Conservation (phyloP, 306 rosid species). For the Quercus suber region DNA sequence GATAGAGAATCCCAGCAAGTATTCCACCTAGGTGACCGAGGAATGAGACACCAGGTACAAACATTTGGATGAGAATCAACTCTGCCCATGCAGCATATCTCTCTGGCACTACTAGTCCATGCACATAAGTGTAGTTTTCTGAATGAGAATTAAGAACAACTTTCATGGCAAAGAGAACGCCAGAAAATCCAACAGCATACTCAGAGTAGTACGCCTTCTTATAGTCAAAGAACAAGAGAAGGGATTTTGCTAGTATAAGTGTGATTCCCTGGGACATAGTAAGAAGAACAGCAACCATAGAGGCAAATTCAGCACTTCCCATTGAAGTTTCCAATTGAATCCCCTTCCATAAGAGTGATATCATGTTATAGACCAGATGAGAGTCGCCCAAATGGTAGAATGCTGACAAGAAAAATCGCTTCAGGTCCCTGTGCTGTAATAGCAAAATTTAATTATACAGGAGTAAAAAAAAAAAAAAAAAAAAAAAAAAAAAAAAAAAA, state of each 20-base stretch:
- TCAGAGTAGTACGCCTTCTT: slow-evolving; percentile 57
- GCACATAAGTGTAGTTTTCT: slow-evolving; percentile 35
- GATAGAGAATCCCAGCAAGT: slow-evolving; percentile 72
- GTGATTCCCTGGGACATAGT: slow-evolving; percentile 75
- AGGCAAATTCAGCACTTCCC: slow-evolving; percentile 62
- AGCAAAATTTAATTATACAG: background rate
- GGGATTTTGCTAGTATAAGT: slow-evolving; percentile 60
- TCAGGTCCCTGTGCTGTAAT: slow-evolving; percentile 62
- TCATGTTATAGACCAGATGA: slow-evolving; percentile 86
- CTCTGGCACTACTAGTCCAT: slow-evolving; percentile 61
- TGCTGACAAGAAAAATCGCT: slow-evolving; percentile 70
- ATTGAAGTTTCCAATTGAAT: slow-evolving; percentile 64
- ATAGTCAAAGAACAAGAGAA: slow-evolving; percentile 62
- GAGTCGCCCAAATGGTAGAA: slow-evolving; percentile 81
- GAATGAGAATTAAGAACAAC: slow-evolving; percentile 68
- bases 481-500: background rate
- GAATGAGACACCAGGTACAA: slow-evolving; percentile 81
- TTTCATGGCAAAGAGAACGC: slow-evolving; percentile 90
- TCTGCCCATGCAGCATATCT: slow-evolving; percentile 93
- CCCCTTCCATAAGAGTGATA: slow-evolving; percentile 93
- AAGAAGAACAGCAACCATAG: slow-evolving; percentile 66
- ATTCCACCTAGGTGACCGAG: slow-evolving; percentile 87
- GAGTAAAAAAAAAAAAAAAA: background rate
- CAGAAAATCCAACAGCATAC: slow-evolving; percentile 82
- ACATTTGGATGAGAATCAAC: slow-evolving; percentile 60